Conservation (phyloP, 306 rosid species). For the Malus asiatica region DNA sequence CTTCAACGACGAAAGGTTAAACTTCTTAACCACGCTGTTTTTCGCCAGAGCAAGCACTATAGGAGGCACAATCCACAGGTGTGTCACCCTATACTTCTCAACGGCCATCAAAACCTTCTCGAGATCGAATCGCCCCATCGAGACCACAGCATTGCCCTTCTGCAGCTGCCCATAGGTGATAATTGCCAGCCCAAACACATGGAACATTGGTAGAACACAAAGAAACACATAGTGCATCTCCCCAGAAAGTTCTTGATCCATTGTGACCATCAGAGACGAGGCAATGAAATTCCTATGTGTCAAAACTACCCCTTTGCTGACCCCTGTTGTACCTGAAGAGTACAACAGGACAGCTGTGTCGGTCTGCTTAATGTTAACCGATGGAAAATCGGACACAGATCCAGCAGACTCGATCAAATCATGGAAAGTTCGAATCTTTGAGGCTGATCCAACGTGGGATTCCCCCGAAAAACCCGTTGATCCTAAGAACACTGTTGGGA, state of each 20-base stretch:
- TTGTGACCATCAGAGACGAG: conserved; percentile 37
- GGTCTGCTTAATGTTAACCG: conserved; percentile 26
- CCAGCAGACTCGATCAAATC: conserved; percentile 32
- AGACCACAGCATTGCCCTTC: conserved; percentile 50
- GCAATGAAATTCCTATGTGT: conserved; percentile 69
- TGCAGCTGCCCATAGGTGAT: conserved; percentile 45
- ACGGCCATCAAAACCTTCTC: conserved; percentile 40
- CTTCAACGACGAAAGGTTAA: conserved; percentile 60
- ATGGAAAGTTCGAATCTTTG: conserved; percentile 26
- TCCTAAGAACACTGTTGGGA: conserved; percentile 49
- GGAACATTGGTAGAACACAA: conserved; percentile 79
- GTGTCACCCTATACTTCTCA: conserved; percentile 55
- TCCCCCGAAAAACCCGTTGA: neutral
- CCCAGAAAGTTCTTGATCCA: conserved; percentile 49
- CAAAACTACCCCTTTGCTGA: conserved; percentile 75
- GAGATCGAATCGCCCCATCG: conserved; percentile 45
- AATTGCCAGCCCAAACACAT: conserved; percentile 62
- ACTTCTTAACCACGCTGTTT: conserved; percentile 44
- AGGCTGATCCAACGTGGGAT: neutral
- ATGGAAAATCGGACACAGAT: conserved; percentile 45
- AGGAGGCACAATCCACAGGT: conserved; percentile 83
- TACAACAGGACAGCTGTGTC: conserved; percentile 76
- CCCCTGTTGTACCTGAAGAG: conserved; percentile 85
- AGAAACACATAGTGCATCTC: conserved; percentile 38
- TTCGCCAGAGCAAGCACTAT: conserved; percentile 65